Conservation (phyloP, 2,329 filamentous ascomycete species). For the Parastagonospora nodorum region DNA sequence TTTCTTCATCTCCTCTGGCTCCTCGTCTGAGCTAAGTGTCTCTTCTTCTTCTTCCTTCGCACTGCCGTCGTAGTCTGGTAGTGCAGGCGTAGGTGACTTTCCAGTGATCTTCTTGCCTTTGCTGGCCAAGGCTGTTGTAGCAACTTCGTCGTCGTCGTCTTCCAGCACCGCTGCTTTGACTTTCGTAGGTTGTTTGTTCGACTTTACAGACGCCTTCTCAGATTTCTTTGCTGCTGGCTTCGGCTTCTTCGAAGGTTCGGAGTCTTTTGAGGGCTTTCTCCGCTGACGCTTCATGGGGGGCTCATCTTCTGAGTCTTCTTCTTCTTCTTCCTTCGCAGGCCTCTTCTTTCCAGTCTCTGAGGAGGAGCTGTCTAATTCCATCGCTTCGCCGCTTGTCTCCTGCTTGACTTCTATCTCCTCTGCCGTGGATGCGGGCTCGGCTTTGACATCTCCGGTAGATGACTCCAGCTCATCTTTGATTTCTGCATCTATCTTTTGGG, state of each 20-base stretch:
- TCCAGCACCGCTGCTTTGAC: constrained; percentile 20
- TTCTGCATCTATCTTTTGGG: constrained; percentile 48
- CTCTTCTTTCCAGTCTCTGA: constrained; percentile 39
- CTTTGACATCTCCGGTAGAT: constrained; percentile 21
- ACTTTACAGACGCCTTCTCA: constrained; percentile 21
- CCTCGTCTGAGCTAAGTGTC: constrained; percentile 59
- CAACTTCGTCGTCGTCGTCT: constrained; percentile 27
- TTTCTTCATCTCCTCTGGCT: constrained; percentile 72
- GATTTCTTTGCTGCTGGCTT: constrained; percentile 24
- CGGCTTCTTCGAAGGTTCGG: constrained; percentile 22
- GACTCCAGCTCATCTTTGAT: constrained; percentile 24
- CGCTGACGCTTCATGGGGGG: constrained; percentile 44
- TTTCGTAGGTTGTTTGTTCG: constrained; percentile 22
- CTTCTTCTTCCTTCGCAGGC: constrained; percentile 34
- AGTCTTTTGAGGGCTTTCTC: constrained; percentile 33
- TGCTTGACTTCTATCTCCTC: constrained; percentile 25
- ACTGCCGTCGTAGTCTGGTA: constrained; percentile 26
- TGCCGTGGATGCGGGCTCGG: constrained; percentile 10
- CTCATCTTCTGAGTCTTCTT: constrained; percentile 43
- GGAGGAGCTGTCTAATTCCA: constrained; percentile 32
- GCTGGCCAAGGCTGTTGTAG: constrained; percentile 16
- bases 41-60: constrained; percentile 47
- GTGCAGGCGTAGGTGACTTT: constrained; percentile 27
- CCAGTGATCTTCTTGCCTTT: constrained; percentile 23
- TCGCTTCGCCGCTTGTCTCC: constrained; percentile 20